phyloP scores from a whole-genome alignment of 495 filamentous ascomycete genomes.

The Astrothelium macrocarpum region DNA sequence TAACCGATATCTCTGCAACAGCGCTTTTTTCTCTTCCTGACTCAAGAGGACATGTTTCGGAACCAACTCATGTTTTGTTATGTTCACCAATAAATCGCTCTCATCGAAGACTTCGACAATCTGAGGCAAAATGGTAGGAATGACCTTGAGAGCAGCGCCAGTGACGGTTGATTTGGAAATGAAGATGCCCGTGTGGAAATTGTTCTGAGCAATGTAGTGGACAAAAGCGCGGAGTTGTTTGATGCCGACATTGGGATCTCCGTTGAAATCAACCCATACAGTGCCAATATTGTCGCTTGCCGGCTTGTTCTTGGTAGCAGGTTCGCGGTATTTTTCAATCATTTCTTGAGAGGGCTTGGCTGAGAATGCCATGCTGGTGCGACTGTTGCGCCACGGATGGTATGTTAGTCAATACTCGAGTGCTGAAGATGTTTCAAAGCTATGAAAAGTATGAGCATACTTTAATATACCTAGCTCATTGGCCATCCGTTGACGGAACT shows the following conservation, averaged over 20 bases:
- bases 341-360: conserved; percentile 72
- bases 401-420: conserved; percentile 24
- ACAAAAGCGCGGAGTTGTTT: conserved; percentile 86
- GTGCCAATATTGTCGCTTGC: conserved; percentile 60
- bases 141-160: conserved; percentile 69
- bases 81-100: conserved; percentile 92
- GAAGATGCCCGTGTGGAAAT: conserved; percentile 82
- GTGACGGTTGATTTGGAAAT: conserved; percentile 75
- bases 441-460: conserved; percentile 39
- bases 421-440: conserved; percentile 3
- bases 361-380: conserved; percentile 73
- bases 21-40: conserved; percentile 72
- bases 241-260: conserved; percentile 68
- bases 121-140: conserved; percentile 58
- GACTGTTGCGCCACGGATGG: conserved; percentile 41
- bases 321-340: conserved; percentile 69
- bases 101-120: conserved; percentile 92
- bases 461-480: conserved; percentile 60
- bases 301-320: conserved; percentile 43
- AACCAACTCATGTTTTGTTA: conserved; percentile 94
- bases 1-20: conserved; percentile 80
- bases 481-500: conserved; percentile 60
- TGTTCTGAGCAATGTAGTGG: conserved; percentile 61
- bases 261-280: conserved; percentile 87
- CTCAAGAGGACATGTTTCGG: conserved; percentile 87